A percentile compares a stretch with the other conserved stretches of the same genome.
Evolutionary conservation across 345 rosid species (phyloP).

Genomic region (Brassica juncea): DNA sequence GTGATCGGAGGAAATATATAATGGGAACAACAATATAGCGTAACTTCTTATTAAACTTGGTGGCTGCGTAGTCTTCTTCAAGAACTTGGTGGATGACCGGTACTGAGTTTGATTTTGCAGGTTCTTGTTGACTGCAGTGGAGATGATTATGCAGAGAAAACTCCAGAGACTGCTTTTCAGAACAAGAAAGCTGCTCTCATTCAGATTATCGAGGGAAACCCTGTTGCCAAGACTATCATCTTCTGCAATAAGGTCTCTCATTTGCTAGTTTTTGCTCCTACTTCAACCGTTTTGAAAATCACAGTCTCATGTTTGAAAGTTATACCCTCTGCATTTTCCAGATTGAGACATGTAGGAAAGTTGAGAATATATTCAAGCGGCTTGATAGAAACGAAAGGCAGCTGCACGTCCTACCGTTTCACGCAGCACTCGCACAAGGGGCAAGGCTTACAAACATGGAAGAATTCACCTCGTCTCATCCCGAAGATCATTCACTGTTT

Average conservation of each 20-base stretch:
- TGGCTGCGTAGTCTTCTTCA: conserved; percentile 3
- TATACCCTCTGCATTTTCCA: conserved; percentile 32
- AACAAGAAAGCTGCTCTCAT: conserved; percentile 84
- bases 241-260: conserved; percentile 80
- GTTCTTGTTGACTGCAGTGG: conserved; percentile 93
- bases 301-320: background rate
- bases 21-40: background rate
- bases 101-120: conserved; percentile 44
- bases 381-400: conserved; percentile 63
- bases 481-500: conserved; percentile 52
- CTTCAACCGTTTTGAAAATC: background rate
- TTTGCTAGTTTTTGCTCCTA: background rate
- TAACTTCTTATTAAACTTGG: background rate
- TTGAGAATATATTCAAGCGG: conserved; percentile 81
- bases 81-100: no score
- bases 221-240: conserved; percentile 73
- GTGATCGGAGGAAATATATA: background rate
- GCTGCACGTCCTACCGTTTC: conserved; percentile 70
- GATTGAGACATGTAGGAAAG: conserved; percentile 97
- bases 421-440: conserved; percentile 81
- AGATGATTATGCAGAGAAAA: conserved; percentile 56
- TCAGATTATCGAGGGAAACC: conserved; percentile 60
- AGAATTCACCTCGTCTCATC: conserved; percentile 57
- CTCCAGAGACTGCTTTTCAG: conserved; percentile 71
- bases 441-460: conserved; percentile 71